These are phyloP conservation scores for Starmera pachycereana DNA, from an alignment of 805 yeast genomes.

Conservation along the genomic window DNA sequence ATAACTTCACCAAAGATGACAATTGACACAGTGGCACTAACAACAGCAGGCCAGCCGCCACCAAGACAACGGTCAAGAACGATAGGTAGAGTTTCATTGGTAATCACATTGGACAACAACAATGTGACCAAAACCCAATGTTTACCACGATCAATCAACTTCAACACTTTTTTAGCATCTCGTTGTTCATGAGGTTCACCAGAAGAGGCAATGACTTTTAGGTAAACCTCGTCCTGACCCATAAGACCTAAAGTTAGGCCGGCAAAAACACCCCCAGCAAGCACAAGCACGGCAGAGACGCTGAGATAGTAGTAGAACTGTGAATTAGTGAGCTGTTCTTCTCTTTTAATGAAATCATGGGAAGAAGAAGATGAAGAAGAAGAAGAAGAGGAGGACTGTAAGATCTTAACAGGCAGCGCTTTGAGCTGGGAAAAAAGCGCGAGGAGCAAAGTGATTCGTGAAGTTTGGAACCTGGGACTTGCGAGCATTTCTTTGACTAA, in stretches of 20 bases:
- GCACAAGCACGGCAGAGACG: constrained; percentile 50
- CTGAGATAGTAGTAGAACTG: constrained; percentile 18
- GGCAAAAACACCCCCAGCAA: constrained; percentile 85
- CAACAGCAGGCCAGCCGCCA: constrained; percentile 97
- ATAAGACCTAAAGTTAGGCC: constrained; percentile 89
- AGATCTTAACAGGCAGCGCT: background rate
- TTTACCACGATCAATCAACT: constrained; percentile 70
- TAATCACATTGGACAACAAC: constrained; percentile 76
- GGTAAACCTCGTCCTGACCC: constrained; percentile 96
- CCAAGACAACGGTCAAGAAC: constrained; percentile 88
- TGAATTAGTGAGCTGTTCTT: constrained; percentile 8
- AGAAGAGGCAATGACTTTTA: constrained; percentile 81
- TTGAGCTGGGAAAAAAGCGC: background rate
- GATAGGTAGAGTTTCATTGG: constrained; percentile 91
- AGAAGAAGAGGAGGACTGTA: background rate
- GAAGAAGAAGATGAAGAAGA: background rate
- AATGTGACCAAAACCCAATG: constrained; percentile 95
- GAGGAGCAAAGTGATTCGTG: background rate
- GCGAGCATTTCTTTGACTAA: too few relatives aligned
- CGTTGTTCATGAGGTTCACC: constrained; percentile 65
- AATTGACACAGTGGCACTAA: constrained; percentile 83
- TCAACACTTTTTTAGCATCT: constrained; percentile 62
- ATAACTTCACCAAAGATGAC: constrained; percentile 94
- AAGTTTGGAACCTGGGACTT: background rate
- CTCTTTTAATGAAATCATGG: background rate